Evolutionary conservation across 192 early-diverging fungal species (phyloP).

Genomic region (Oehlia diaphana): DNA sequence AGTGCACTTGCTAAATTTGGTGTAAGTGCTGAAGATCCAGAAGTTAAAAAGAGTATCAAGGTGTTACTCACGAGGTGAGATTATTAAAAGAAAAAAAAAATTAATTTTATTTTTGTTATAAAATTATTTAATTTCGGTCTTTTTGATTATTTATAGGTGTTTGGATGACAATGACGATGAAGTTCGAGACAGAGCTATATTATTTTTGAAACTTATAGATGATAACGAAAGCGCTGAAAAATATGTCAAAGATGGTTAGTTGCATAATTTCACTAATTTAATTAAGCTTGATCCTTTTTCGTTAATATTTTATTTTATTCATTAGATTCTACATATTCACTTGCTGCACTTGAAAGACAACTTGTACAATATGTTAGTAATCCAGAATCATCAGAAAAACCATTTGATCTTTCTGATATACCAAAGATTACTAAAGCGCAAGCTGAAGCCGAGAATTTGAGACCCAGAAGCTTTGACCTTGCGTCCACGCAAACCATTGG

Average conservation of each 20-base stretch:
- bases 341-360: conserved; percentile 81
- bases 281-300: conserved; percentile 13
- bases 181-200: conserved; percentile 92
- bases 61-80: conserved; percentile 75
- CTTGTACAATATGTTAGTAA: conserved; percentile 85
- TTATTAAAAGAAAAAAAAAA: background rate
- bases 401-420: conserved; percentile 77
- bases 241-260: conserved; percentile 82
- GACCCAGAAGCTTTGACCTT: conserved; percentile 52
- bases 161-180: conserved; percentile 98
- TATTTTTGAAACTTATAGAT: conserved; percentile 81
- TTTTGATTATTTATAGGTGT: conserved; percentile 61
- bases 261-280: background rate
- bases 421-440: conserved; percentile 85
- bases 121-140: background rate
- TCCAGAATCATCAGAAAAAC: conserved; percentile 53
- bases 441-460: conserved; percentile 70
- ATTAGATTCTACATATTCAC: conserved; percentile 82
- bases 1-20: conserved; percentile 94
- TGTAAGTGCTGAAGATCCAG: conserved; percentile 68
- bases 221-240: conserved; percentile 59
- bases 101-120: background rate
- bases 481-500: conserved; percentile 36
- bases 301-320: background rate
- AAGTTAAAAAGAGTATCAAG: conserved; percentile 71